A percentile compares a stretch with the other conserved stretches of the same genome.
Evolutionary conservation across 805 yeast genomes (phyloP).

Genomic region (Hanseniaspora valbyensis): DNA sequence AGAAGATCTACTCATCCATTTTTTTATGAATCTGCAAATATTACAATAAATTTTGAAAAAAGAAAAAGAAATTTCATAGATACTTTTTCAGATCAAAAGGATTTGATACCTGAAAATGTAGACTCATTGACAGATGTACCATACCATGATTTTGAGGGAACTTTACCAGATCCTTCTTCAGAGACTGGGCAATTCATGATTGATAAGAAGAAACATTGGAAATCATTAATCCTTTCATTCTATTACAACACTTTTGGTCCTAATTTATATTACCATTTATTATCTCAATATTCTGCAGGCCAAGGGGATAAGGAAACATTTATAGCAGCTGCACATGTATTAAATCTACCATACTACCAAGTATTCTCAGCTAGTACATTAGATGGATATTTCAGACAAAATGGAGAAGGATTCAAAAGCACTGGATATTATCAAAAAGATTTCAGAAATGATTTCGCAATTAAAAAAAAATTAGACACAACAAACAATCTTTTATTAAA

Average conservation of each 20-base stretch:
- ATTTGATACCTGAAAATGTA: constrained; percentile 18
- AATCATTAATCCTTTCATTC: constrained; percentile 46
- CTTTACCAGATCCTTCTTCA: constrained; percentile 58
- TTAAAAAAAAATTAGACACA: not conserved
- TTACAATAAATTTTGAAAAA: constrained; percentile 33
- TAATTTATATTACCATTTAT: constrained; percentile 50
- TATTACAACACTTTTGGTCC: constrained; percentile 65
- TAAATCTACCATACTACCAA: constrained; percentile 40
- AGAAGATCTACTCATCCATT: constrained; percentile 66
- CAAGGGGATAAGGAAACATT: constrained; percentile 75
- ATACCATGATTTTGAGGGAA: constrained; percentile 49
- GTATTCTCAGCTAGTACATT: constrained; percentile 31
- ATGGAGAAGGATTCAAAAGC: constrained; percentile 39
- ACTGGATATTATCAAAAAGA: constrained; percentile 69
- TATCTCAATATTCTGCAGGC: constrained; percentile 68
- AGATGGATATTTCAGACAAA: constrained; percentile 29
- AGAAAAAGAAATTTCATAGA: constrained; percentile 31
- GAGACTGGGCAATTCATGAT: constrained; percentile 64
- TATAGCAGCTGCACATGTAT: constrained; percentile 48
- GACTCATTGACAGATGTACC: constrained; percentile 26
- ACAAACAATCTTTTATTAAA: no score
- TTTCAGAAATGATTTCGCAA: constrained; percentile 45
- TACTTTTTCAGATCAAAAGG: constrained; percentile 27
- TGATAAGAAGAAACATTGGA: constrained; percentile 48
- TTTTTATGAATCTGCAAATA: constrained; percentile 58